A percentile compares a stretch with the other conserved stretches of the same genome.
phyloP scores from a whole-genome alignment of 2,329 filamentous ascomycete species.

The Byssothecium circinans region DNA sequence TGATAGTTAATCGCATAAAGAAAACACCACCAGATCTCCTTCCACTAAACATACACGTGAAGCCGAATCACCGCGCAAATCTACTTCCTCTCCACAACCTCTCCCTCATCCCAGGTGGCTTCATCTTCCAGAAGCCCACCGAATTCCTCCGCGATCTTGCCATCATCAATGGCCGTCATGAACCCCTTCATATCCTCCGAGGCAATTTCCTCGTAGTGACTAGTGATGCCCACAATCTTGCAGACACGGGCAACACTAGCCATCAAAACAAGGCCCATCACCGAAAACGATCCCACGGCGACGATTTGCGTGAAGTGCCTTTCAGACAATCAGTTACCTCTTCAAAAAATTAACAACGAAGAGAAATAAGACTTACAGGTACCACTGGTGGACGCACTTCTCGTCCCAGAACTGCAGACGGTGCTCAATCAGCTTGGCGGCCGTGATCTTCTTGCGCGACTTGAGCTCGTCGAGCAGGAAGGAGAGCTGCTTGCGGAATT shows the following conservation, averaged over 20 bases:
- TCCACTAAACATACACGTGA: background rate
- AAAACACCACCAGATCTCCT: too few species aligned
- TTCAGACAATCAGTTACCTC: slow-evolving; percentile 4
- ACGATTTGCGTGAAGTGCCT: slow-evolving; percentile 50
- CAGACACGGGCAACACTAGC: slow-evolving; percentile 46
- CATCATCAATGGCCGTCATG: slow-evolving; percentile 47
- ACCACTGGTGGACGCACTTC: slow-evolving; percentile 39
- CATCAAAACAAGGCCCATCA: slow-evolving; percentile 50
- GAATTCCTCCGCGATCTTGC: slow-evolving; percentile 38
- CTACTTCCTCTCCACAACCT: slow-evolving; percentile 23
- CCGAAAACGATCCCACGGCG: slow-evolving; percentile 49
- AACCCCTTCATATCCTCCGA: slow-evolving; percentile 47
- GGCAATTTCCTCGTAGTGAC: slow-evolving; percentile 46
- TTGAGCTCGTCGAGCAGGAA: slow-evolving; percentile 52
- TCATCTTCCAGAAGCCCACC: slow-evolving; percentile 25
- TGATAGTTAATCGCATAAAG: background rate
- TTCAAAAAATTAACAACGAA: background rate
- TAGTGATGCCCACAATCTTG: slow-evolving; percentile 45
- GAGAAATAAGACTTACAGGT: slow-evolving; percentile 29
- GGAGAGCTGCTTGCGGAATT: slow-evolving; percentile 67
- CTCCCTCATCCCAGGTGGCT: slow-evolving; percentile 36
- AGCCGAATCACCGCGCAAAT: background rate
- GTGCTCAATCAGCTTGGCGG: slow-evolving; percentile 27
- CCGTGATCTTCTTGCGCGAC: slow-evolving; percentile 19
- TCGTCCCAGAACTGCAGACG: slow-evolving; percentile 46